Conservation (phyloP, 2,329 filamentous ascomycete species). For the Elsinoe batatas region DNA sequence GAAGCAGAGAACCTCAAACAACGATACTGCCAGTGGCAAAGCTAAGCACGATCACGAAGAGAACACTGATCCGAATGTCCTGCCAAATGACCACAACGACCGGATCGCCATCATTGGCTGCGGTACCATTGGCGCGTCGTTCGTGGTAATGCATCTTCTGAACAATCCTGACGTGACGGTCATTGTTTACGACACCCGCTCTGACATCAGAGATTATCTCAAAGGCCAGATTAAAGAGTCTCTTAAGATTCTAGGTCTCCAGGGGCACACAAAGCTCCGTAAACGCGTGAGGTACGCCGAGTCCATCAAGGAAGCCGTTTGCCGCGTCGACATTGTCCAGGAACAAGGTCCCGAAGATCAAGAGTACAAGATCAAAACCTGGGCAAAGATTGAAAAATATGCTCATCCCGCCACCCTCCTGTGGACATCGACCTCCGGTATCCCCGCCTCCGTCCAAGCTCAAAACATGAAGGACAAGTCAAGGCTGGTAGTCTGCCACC, state of each 20-base stretch:
- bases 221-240: conserved; percentile 34
- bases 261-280: conserved; percentile 16
- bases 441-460: conserved; percentile 43
- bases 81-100: not conserved
- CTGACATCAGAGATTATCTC: conserved; percentile 39
- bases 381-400: conserved; percentile 41
- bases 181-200: conserved; percentile 42
- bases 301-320: conserved; percentile 35
- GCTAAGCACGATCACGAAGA: no score
- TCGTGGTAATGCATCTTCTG: conserved; percentile 44
- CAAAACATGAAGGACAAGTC: conserved; percentile 32
- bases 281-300: conserved; percentile 29
- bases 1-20: no score
- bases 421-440: conserved; percentile 51
- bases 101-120: conserved; percentile 35
- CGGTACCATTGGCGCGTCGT: conserved; percentile 47
- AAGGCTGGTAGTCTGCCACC: conserved; percentile 49
- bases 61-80: no score
- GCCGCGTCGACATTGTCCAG: conserved; percentile 44
- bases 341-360: conserved; percentile 50
- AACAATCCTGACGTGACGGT: conserved; percentile 33
- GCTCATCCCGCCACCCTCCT: conserved; percentile 39
- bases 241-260: conserved; percentile 26
- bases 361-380: conserved; percentile 42
- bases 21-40: no score